Conservation (phyloP, 495 filamentous ascomycete genomes). For the Penicillium subrubescens region DNA sequence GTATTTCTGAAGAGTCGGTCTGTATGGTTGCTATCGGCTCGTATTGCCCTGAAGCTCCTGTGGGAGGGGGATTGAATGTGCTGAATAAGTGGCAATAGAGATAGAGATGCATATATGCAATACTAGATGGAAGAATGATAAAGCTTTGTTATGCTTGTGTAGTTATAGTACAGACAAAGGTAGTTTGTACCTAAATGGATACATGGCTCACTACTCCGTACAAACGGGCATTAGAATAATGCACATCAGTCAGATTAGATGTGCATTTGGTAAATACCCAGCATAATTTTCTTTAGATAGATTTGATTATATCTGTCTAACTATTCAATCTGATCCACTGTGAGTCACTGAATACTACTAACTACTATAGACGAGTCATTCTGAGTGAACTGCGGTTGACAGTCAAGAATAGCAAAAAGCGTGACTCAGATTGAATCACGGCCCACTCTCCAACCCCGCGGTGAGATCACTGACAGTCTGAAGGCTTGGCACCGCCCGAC, state of each 20-base stretch:
- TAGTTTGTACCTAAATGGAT: neutral
- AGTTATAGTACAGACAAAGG: neutral
- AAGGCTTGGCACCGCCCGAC: conserved; percentile 16
- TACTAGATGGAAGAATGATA: neutral
- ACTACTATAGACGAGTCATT: neutral
- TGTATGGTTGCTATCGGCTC: neutral
- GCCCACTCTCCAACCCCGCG: neutral
- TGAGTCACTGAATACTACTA: neutral
- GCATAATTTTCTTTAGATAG: neutral
- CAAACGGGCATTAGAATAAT: neutral
- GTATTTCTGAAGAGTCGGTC: neutral
- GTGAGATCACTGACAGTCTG: conserved; percentile 6
- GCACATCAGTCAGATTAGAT: neutral
- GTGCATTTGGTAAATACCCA: neutral
- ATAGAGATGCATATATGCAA: neutral
- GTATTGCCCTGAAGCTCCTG: no score
- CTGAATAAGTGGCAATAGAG: neutral
- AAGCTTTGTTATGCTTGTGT: neutral
- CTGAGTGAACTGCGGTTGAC: neutral
- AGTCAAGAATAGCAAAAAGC: neutral
- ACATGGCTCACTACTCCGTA: no score
- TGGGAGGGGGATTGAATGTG: no score
- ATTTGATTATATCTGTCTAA: neutral
- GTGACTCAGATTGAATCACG: conserved; percentile 29
- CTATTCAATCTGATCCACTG: neutral